These are phyloP conservation scores for Cryptococcus neoformans DNA, from an alignment of 1,284 basidiomycete genomes.

Conservation along the genomic window DNA sequence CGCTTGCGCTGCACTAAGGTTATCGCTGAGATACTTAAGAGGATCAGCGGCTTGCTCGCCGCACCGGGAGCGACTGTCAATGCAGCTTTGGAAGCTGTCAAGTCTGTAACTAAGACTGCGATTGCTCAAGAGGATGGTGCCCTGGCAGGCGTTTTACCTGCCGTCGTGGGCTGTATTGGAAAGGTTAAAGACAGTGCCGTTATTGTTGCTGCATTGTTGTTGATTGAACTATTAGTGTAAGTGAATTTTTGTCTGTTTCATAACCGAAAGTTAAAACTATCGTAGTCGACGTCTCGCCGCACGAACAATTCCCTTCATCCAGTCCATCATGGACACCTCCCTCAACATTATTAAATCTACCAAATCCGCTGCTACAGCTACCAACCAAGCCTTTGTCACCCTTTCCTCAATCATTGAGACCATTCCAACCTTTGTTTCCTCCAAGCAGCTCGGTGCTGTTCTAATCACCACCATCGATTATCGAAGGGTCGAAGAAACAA, in stretches of 20 bases:
- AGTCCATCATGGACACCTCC: conserved; percentile 63
- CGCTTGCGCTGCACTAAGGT: conserved; percentile 57
- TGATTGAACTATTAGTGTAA: conserved; percentile 49
- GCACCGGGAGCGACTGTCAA: conserved; percentile 49
- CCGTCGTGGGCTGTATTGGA: conserved; percentile 56
- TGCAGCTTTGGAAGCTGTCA: conserved; percentile 60
- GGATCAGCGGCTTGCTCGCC: conserved; percentile 55
- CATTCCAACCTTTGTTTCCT: conserved; percentile 50
- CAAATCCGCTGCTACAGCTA: conserved; percentile 12
- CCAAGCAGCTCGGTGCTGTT: conserved; percentile 48
- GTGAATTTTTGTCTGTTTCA: not conserved
- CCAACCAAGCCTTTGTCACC: conserved; percentile 27
- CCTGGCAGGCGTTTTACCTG: conserved; percentile 60
- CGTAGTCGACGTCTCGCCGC: conserved; percentile 71
- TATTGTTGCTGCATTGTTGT: conserved; percentile 58
- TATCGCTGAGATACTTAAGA: conserved; percentile 53
- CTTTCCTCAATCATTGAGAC: conserved; percentile 39
- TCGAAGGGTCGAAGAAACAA: conserved; percentile 20
- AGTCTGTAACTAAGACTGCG: conserved; percentile 59
- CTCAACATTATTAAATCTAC: conserved; percentile 53
- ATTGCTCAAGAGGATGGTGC: conserved; percentile 63
- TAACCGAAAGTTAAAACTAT: not conserved
- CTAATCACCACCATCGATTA: conserved; percentile 40
- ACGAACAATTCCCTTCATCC: conserved; percentile 77
- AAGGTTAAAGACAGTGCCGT: conserved; percentile 44